phyloP scores from a whole-genome alignment of 2,329 filamentous ascomycete species.

The Neonectria magnoliae region DNA sequence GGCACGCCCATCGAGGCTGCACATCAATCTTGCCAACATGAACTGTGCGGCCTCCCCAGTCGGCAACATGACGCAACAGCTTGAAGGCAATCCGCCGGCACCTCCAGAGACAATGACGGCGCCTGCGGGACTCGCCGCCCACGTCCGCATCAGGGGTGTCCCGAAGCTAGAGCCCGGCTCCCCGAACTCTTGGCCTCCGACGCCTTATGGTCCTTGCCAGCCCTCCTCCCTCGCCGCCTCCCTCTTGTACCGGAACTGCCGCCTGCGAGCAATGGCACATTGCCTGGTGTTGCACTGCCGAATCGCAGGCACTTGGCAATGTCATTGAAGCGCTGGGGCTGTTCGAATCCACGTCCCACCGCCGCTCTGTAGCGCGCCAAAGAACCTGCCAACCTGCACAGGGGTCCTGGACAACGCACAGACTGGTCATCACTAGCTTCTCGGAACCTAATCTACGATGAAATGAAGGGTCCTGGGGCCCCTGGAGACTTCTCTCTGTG shows the following conservation, averaged over 20 bases:
- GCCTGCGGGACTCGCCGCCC: conserved; percentile 4
- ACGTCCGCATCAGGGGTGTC: conserved; percentile 4
- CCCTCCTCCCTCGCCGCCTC: neutral
- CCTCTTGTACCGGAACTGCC: neutral
- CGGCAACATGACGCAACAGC: neutral
- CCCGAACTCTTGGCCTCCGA: conserved; percentile 11
- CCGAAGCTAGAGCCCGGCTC: conserved; percentile 3
- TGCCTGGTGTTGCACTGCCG: neutral
- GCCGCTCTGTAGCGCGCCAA: neutral
- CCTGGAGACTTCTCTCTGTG: neutral
- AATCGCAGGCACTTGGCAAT: neutral
- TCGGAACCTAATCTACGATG: conserved; percentile 18
- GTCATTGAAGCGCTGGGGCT: neutral
- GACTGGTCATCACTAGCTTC: conserved; percentile 10
- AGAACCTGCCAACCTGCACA: neutral
- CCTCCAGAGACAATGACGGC: conserved; percentile 4
- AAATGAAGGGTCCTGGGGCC: conserved; percentile 16
- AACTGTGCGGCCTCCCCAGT: conserved; percentile 5
- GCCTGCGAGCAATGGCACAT: neutral
- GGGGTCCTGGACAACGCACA: conserved; percentile 10
- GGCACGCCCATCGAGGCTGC: conserved; percentile 13
- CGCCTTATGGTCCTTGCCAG: neutral
- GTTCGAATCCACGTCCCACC: neutral
- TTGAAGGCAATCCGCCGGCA: neutral
- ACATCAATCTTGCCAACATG: conserved; percentile 22